Conservation (phyloP, 2,329 filamentous ascomycete genomes). For the Hypomyces rosellus region DNA sequence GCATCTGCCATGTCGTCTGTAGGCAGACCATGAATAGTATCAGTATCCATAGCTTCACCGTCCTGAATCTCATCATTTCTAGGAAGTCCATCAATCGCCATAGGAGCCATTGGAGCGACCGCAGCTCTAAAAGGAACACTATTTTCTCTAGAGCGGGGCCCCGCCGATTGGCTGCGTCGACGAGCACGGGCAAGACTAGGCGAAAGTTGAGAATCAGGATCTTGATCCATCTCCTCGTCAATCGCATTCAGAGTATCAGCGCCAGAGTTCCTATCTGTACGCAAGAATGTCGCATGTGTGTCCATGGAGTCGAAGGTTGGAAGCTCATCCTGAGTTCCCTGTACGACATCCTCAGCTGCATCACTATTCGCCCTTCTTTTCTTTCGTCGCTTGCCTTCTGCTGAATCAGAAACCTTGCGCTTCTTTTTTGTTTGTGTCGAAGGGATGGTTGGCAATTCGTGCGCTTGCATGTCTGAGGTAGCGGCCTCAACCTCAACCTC, state of each 20-base stretch:
- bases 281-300: conserved; percentile 10
- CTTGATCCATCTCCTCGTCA: conserved; percentile 16
- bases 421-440: conserved; percentile 26
- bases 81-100: conserved; percentile 9
- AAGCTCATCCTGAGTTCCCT: conserved; percentile 14
- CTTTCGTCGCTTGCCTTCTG: conserved; percentile 27
- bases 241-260: conserved; percentile 11
- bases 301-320: conserved; percentile 3
- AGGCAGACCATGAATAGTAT: neutral
- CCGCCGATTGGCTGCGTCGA: conserved; percentile 20
- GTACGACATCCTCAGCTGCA: conserved; percentile 15
- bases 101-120: conserved; percentile 15
- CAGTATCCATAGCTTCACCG: conserved; percentile 12
- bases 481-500: conserved; percentile 1
- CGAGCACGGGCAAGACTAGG: conserved; percentile 23
- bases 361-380: conserved; percentile 24
- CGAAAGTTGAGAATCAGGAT: conserved; percentile 20
- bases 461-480: conserved; percentile 9
- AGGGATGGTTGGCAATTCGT: conserved; percentile 15
- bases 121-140: conserved; percentile 13
- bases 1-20: neutral
- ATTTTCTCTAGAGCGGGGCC: conserved; percentile 23
- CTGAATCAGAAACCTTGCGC: conserved; percentile 25
- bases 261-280: conserved; percentile 5
- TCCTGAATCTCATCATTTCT: conserved; percentile 6